Base-by-base conservation (phyloP, 2,329 filamentous ascomycete genomes). In the Pseudonectria foliicola region DNA sequence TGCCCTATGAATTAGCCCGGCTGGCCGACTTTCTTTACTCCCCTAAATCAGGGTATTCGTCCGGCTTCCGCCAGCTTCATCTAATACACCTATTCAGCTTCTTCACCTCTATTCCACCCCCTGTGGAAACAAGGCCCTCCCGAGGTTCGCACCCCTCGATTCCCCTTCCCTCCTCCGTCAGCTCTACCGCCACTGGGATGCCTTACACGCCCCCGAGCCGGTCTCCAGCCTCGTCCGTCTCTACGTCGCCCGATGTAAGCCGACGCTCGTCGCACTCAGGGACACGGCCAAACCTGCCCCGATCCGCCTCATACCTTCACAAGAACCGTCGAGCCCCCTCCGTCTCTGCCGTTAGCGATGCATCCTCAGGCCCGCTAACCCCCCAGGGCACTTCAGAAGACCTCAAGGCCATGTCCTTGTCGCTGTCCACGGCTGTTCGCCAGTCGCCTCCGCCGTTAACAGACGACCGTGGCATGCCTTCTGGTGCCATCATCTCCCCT, bases 401-500 rank as follows among this genome's bases (percentile, higher is more conserved):
- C 43, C 52, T 73, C 27, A 67, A 68, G 54, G 54, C 60, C 33
- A 63, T 73, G 48, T 45, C 40, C 16, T 39, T 36, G 18, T 36
- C 41, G n/a, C 29, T 47, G 23, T 41, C 48, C 25, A 42, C 39
- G 14, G 85, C 78, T 62, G 67, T 93, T 43, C 78, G 85, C 50
- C 85, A 89, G 59, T 93, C 88, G 31, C 86, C 87, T 12, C 82
- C 85, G n/a, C 85, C 87, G 13, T 63, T 87, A 44, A 85, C 80
- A 44, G 79, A 86, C 63, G 73, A 68, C 16, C 60, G 77, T 40
- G 67, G 76, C 44, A 92, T 95, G 60, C 87, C 88, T 27, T 77
- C 78, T 43, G 87, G 86, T 42, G 88, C 86, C 44, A 77, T 95
- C 49, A 85, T 94, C 39, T 95, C 90, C 1, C 90, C 90, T 25